Base-by-base conservation (phyloP, 768 basidiomycete genomes). In the Ephemerocybe angulata region DNA sequence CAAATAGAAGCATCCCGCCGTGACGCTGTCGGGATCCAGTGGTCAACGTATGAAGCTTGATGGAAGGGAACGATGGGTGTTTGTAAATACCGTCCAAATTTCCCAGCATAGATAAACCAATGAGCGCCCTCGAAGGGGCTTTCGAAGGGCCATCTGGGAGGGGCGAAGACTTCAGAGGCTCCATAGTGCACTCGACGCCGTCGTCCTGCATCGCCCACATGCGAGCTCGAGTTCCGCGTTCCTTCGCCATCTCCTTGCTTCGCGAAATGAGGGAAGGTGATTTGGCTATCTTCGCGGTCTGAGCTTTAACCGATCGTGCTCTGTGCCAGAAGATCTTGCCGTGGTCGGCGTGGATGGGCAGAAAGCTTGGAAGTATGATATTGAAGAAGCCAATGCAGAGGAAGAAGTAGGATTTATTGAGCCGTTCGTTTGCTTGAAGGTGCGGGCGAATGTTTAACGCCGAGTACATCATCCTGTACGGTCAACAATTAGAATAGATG, bases 351-450 rank as follows among this genome's bases (percentile, higher is more conserved):
- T 72, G 71, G 13, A 61, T 53, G n/a, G 87, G 85, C 24, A 88
- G 63, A 70, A 92, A 89, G 19, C 78, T 74, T 1, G 91, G 90
- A 7, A 94, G 82, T 53, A 91, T 72, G 60, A 94, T 77, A 68
- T 91, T 92, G 76, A 87, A 89, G 70, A 88, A 90, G 3, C 86
- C 84, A 53, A 90, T 82, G n/a, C 86, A 82, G 30, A 91, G 76
- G 73, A 85, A 89, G 85, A 87, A 90, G 72, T 88, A 89, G 11
- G 88, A 90, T 57, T 80, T 77, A 59, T 78, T 72, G 19, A 74
- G 63, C 2, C 75, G 63, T 49, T 72, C 75, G 52, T 73, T 70
- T 25, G 71, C 70, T 37, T 71, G 61, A 37, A 84, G 70, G 63
- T 81, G 78, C 4, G 86, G 83, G 3, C 91, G 81, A 35, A 92